Conservation (phyloP, 345 rosid genomes). For the Anastatica hierochuntica region DNA sequence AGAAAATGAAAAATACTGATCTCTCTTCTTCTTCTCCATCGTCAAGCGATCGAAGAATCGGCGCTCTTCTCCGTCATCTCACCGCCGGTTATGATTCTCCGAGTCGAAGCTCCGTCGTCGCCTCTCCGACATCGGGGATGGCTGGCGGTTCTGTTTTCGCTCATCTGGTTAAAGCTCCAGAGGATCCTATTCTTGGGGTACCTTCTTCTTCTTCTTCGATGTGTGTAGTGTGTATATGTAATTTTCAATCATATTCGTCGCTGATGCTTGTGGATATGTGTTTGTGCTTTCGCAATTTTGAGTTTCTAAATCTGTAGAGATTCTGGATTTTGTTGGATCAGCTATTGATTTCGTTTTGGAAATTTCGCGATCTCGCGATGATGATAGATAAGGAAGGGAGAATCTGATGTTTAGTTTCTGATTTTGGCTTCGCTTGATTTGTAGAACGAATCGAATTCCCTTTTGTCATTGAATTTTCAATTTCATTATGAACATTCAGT, state of each 20-base stretch:
- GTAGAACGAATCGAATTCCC: background rate
- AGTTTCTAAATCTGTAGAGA: background rate
- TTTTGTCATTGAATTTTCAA: background rate
- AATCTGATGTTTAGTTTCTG: background rate
- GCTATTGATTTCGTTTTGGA: background rate
- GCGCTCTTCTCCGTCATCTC: constrained; percentile 40
- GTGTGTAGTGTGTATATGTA: background rate
- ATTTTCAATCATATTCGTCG: background rate
- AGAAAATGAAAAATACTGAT: constrained; percentile 1
- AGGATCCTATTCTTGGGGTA: constrained; percentile 90
- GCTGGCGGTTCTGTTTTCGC: constrained; percentile 58
- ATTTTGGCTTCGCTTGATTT: background rate
- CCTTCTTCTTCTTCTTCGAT: constrained; percentile 3
- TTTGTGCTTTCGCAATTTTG: background rate
- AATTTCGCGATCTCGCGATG: background rate
- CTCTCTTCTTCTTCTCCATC: constrained; percentile 25
- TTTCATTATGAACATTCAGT: background rate
- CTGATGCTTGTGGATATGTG: background rate
- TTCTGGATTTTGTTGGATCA: background rate
- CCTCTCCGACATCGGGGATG: constrained; percentile 35
- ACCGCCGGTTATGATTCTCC: background rate
- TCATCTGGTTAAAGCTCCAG: constrained; percentile 74
- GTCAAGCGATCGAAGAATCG: constrained; percentile 38
- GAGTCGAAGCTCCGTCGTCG: constrained; percentile 19
- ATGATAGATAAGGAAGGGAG: background rate